Conservation (phyloP, 768 basidiomycete genomes). For the Collybia sordida region DNA sequence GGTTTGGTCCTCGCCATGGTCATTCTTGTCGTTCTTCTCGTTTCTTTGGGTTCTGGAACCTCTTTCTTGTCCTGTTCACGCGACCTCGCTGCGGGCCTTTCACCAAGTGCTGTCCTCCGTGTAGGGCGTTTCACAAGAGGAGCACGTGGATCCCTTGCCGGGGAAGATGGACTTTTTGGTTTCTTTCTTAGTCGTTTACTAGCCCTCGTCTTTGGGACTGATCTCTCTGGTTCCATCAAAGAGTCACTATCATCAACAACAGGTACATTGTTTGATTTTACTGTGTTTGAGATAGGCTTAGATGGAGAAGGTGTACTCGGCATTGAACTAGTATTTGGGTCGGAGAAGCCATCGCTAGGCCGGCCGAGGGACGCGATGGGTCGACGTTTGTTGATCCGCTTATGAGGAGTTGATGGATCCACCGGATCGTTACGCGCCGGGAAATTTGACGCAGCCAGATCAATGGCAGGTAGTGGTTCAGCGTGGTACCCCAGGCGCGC, state of each 20-base stretch:
- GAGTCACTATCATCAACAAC: constrained; percentile 3
- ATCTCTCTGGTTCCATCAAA: background rate
- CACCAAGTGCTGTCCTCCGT: too few relatives aligned
- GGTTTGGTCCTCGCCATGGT: constrained; percentile 2
- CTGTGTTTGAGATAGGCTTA: constrained; percentile 19
- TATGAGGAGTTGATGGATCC: constrained; percentile 29
- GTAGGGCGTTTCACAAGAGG: too few relatives aligned
- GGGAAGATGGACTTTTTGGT: background rate
- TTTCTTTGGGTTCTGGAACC: background rate
- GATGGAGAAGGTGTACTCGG: constrained; percentile 37
- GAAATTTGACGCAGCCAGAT: constrained; percentile 11
- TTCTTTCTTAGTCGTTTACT: constrained; percentile 4
- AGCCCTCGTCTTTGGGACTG: constrained; percentile 1
- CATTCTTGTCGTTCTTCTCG: constrained; percentile 9
- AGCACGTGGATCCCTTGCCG: background rate
- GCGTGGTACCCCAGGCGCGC: constrained; percentile 2
- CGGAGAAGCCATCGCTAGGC: constrained; percentile 29
- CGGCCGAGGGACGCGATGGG: constrained; percentile 19
- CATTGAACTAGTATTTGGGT: constrained; percentile 28
- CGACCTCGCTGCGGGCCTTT: too few relatives aligned
- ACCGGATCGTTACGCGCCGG: constrained; percentile 19
- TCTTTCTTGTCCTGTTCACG: too few relatives aligned
- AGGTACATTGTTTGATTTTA: constrained; percentile 12
- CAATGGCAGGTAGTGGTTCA: constrained; percentile 15
- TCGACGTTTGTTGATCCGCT: constrained; percentile 28